Evolutionary conservation across 73 alveolate genomes (phyloP).

Genomic region (Paraurostyla sp.): DNA sequence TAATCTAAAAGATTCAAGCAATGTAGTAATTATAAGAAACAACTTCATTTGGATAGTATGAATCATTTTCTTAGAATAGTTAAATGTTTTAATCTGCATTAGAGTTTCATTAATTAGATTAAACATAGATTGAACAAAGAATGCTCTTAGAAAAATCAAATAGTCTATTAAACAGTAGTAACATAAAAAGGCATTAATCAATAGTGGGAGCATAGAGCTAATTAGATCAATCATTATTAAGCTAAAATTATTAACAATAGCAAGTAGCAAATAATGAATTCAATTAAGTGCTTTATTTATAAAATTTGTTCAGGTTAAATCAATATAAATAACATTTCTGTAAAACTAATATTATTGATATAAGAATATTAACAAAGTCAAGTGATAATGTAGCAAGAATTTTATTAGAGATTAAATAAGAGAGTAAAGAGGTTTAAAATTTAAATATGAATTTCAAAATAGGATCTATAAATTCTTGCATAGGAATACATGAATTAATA

Average conservation of each 20-base stretch:
- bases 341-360: neutral
- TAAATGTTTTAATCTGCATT: conserved; percentile 45
- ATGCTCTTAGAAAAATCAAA: neutral
- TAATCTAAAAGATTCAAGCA: neutral
- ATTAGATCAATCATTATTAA: neutral
- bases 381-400: neutral
- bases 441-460: neutral
- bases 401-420: neutral
- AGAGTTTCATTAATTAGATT: conserved; percentile 23
- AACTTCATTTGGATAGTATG: conserved; percentile 7
- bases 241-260: no score
- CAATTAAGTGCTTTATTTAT: neutral
- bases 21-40: neutral
- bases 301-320: neutral
- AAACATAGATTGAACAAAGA: neutral
- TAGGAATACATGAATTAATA: neutral
- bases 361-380: neutral
- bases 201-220: conserved; percentile 24
- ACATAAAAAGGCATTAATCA: neutral
- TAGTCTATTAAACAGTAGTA: neutral
- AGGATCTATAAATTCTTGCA: neutral
- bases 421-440: neutral
- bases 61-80: conserved; percentile 22
- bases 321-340: neutral
- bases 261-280: neutral